These are phyloP conservation scores for Pelargonium citronellum DNA, from an alignment of 441 rosid species.

Conservation along the genomic window DNA sequence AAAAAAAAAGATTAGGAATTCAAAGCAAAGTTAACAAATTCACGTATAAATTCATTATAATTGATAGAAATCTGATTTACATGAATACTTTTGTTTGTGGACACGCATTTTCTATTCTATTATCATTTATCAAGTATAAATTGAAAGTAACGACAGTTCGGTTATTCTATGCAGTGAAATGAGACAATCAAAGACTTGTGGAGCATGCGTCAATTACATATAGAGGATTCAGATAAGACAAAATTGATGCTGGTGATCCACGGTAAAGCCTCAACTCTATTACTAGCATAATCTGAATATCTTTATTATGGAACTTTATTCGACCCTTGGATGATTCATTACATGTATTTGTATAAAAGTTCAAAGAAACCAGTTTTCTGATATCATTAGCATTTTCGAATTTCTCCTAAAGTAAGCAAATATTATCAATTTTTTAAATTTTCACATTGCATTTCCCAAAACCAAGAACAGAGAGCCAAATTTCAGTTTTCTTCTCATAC, in stretches of 20 bases:
- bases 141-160: neutral
- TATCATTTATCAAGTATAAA: neutral
- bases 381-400: neutral
- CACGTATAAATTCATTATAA: neutral
- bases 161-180: neutral
- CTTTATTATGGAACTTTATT: neutral
- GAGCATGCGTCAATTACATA: neutral
- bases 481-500: neutral
- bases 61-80: neutral
- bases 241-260: neutral
- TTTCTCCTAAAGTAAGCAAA: neutral
- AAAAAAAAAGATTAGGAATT: constrained; percentile 18
- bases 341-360: neutral
- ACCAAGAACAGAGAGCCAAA: constrained; percentile 5
- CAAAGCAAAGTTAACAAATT: constrained; percentile 6
- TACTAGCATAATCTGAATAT: neutral
- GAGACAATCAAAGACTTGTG: neutral
- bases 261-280: neutral
- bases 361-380: neutral
- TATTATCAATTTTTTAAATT: neutral
- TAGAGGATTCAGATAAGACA: neutral
- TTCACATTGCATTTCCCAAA: neutral
- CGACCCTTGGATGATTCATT: neutral
- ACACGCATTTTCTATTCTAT: neutral
- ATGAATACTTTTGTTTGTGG: neutral